Conservation (phyloP, 1,139 yeast genomes). For the Schwanniomyces etchellsii region DNA sequence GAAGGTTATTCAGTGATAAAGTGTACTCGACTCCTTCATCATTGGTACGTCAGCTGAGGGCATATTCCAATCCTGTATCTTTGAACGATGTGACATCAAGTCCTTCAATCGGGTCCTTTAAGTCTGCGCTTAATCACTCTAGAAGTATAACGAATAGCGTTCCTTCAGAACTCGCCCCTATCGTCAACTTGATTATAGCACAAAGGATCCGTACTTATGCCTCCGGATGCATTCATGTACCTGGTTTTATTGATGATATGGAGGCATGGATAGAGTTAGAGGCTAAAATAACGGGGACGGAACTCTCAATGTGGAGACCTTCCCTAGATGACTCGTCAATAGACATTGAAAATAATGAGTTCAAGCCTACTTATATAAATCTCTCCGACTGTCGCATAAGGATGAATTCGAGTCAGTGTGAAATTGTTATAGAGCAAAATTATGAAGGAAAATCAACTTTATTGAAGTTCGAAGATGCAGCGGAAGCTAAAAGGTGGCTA, state of each 20-base stretch:
- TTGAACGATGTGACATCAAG: conserved; percentile 10
- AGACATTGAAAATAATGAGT: conserved; percentile 25
- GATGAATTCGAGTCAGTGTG: conserved; percentile 16
- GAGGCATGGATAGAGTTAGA: conserved; percentile 33
- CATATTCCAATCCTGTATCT: conserved; percentile 17
- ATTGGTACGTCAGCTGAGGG: conserved; percentile 32
- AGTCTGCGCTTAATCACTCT: conserved; percentile 16
- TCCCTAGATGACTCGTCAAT: conserved; percentile 18
- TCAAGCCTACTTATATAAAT: conserved; percentile 44
- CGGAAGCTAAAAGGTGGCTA: conserved; percentile 38
- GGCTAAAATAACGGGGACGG: conserved; percentile 47
- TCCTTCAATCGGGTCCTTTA: conserved; percentile 10
- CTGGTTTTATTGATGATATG: conserved; percentile 13
- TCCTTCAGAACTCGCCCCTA: conserved; percentile 36
- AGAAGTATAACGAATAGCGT: conserved; percentile 19
- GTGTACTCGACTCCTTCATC: conserved; percentile 34
- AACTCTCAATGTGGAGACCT: conserved; percentile 44
- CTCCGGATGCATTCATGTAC: conserved; percentile 25
- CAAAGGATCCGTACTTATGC: conserved; percentile 37
- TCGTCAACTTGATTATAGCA: conserved; percentile 37
- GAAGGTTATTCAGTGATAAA: conserved; percentile 22
- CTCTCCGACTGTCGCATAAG: conserved; percentile 40
- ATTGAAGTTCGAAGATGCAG: conserved; percentile 25
- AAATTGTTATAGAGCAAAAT: conserved; percentile 28
- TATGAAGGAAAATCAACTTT: conserved; percentile 26